Conservation (phyloP, 257 asterid species). For the Penstemon eatonii region DNA sequence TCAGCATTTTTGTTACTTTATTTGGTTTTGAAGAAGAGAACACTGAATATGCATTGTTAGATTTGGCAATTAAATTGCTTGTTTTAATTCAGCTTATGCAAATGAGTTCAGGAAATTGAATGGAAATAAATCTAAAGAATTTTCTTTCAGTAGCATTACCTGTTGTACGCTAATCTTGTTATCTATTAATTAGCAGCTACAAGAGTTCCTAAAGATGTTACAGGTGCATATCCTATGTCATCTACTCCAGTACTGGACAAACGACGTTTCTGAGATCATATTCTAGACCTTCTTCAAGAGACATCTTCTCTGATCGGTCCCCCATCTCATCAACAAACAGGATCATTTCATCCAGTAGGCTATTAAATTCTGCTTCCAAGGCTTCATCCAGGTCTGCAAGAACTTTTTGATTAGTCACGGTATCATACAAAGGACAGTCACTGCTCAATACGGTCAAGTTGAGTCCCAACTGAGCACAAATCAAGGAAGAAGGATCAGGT, state of each 20-base stretch:
- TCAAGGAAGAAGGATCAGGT: conserved; percentile 94
- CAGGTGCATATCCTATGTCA: conserved; percentile 31
- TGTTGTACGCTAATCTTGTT: too few species aligned
- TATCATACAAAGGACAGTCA: conserved; percentile 94
- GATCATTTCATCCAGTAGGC: conserved; percentile 93
- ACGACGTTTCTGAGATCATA: conserved; percentile 68
- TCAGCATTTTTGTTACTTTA: not conserved
- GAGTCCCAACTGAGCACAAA: conserved; percentile 96
- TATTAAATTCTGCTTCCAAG: conserved; percentile 86
- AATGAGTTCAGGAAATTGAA: too few species aligned
- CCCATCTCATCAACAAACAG: conserved; percentile 88
- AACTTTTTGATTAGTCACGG: conserved; percentile 78
- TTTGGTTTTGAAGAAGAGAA: too few species aligned
- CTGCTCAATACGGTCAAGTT: conserved; percentile 91
- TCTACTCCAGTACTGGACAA: conserved; percentile 20
- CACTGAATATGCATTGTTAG: too few species aligned
- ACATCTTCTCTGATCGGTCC: conserved; percentile 76
- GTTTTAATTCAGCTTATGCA: too few species aligned
- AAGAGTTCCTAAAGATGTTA: conserved; percentile 34
- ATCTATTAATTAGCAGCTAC: conserved; percentile 36
- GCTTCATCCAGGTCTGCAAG: conserved; percentile 83
- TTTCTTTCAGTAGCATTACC: too few species aligned
- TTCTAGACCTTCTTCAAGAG: conserved; percentile 94
- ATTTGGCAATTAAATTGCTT: too few species aligned
- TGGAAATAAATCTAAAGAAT: too few species aligned